These are phyloP conservation scores for Lathyrus tuberosus DNA, from an alignment of 306 rosid species.

Conservation along the genomic window DNA sequence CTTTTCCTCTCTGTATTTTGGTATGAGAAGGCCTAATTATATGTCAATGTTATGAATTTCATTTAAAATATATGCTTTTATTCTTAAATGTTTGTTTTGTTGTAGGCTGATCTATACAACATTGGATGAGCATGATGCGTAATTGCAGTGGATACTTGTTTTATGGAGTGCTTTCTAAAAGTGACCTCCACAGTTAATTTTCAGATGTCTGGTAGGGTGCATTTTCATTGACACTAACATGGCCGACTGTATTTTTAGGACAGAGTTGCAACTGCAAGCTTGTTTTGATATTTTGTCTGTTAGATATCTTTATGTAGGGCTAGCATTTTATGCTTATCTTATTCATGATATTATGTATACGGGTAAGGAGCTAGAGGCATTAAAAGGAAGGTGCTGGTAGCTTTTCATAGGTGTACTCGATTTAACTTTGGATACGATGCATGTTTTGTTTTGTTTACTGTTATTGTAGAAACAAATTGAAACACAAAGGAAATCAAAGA, in stretches of 20 bases:
- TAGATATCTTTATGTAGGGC: conserved; percentile 2
- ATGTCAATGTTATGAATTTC: conserved; percentile 2
- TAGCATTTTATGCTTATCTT: conserved; percentile 15
- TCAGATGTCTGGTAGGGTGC: conserved; percentile 8
- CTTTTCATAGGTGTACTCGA: too few relatives aligned
- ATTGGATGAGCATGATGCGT: conserved; percentile 56
- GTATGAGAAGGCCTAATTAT: conserved; percentile 45
- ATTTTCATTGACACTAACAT: conserved; percentile 23
- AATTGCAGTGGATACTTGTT: conserved; percentile 35
- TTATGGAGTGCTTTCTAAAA: conserved; percentile 30
- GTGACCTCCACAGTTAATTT: conserved; percentile 24
- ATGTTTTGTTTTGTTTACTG: too few relatives aligned
- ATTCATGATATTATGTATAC: conserved; percentile 12
- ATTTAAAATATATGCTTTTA: conserved; percentile 19
- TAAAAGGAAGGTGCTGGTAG: neutral
- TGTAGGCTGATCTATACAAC: conserved; percentile 86
- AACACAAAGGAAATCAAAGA: too few relatives aligned
- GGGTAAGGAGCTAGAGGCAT: too few relatives aligned
- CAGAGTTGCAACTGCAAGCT: conserved; percentile 10
- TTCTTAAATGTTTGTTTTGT: conserved; percentile 31
- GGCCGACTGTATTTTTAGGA: conserved; percentile 25
- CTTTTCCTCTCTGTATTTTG: conserved; percentile 91
- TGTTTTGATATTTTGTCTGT: conserved; percentile 24
- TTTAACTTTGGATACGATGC: too few relatives aligned
- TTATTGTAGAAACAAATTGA: too few relatives aligned